Conservation (phyloP, 1,284 basidiomycete species). For the Pulveroboletus sp. region DNA sequence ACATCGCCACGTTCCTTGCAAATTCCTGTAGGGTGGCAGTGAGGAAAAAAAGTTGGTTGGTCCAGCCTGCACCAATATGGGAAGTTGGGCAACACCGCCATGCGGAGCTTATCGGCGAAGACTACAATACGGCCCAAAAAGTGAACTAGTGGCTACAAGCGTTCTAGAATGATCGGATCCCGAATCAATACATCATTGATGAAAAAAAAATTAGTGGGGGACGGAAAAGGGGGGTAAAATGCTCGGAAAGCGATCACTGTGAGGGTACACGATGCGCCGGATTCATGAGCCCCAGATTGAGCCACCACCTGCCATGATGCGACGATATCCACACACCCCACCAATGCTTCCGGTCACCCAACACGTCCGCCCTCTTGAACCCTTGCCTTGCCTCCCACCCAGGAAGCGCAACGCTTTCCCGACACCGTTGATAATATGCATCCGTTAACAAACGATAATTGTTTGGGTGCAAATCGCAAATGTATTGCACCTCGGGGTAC, state of each 20-base stretch:
- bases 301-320: slow-evolving; percentile 29
- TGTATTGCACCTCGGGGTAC: slow-evolving; percentile 30
- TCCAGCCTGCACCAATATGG: no score
- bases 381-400: slow-evolving; percentile 39
- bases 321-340: slow-evolving; percentile 40
- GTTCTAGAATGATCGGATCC: slow-evolving; percentile 2
- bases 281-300: slow-evolving; percentile 37
- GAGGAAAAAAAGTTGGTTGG: no score
- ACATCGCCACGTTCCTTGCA: no score
- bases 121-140: background rate
- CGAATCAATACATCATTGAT: background rate
- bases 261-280: slow-evolving; percentile 15
- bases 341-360: slow-evolving; percentile 37
- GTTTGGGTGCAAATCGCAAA: slow-evolving; percentile 23
- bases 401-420: slow-evolving; percentile 25
- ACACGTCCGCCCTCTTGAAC: slow-evolving; percentile 40
- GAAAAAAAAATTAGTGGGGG: background rate
- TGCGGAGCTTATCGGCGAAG: slow-evolving; percentile 6
- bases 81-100: background rate
- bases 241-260: background rate
- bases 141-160: slow-evolving; percentile 20
- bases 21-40: no score
- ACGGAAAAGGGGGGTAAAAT: background rate
- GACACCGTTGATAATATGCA: slow-evolving; percentile 30
- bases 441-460: slow-evolving; percentile 27